These are phyloP conservation scores for Casuarina glauca DNA, from an alignment of 306 rosid genomes.

Conservation along the genomic window DNA sequence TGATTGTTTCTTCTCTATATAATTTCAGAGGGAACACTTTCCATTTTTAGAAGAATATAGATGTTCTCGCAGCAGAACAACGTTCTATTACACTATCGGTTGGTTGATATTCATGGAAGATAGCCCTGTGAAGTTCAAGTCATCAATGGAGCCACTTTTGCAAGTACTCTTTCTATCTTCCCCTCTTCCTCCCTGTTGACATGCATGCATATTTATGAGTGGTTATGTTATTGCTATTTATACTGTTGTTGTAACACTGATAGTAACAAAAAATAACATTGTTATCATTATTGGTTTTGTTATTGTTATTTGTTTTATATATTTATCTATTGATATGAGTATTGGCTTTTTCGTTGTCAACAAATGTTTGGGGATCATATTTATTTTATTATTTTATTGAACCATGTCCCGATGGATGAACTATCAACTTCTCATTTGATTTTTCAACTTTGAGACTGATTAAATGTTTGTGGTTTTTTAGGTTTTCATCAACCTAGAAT, in stretches of 20 bases:
- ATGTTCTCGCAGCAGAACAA: constrained; percentile 92
- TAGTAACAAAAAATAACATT: not conserved
- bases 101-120: constrained; percentile 95
- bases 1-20: constrained; percentile 17
- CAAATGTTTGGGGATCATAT: not conserved
- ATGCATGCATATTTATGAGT: not conserved
- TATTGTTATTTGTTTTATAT: not conserved
- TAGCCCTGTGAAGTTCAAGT: constrained; percentile 85
- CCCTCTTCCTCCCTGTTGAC: constrained; percentile 19
- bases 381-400: not conserved
- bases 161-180: constrained; percentile 52
- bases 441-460: constrained; percentile 21
- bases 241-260: too few relatives aligned
- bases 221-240: too few relatives aligned
- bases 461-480: constrained; percentile 29
- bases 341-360: not conserved
- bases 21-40: constrained; percentile 85
- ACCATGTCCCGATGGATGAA: not conserved
- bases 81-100: constrained; percentile 91
- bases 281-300: not conserved
- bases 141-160: constrained; percentile 95
- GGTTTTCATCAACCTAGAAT: constrained; percentile 87
- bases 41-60: constrained; percentile 85
- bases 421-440: not conserved
- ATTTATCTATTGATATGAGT: not conserved